Evolutionary conservation across 352 stramenopile genomes (phyloP).

Genomic region (Phytophthora pseudosyringae): DNA sequence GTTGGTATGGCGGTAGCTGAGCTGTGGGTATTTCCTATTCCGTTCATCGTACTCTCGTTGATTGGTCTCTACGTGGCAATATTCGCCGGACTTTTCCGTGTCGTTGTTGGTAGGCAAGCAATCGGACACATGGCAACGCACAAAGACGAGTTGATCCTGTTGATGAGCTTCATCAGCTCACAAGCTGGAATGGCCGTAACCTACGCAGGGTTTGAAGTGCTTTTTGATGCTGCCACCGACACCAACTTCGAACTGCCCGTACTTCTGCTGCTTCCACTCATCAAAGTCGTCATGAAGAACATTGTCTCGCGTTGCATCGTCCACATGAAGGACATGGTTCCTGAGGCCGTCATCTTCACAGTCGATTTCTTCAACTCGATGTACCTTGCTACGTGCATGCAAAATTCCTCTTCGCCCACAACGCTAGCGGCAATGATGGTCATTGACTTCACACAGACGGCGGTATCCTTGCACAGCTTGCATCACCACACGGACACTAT

Average conservation of each 20-base stretch:
- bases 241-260: conserved; percentile 27
- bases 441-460: conserved; percentile 29
- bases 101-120: conserved; percentile 21
- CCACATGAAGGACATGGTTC: conserved; percentile 35
- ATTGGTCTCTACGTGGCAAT: conserved; percentile 25
- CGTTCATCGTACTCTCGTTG: conserved; percentile 27
- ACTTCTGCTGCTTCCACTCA: conserved; percentile 30
- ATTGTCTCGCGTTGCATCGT: conserved; percentile 27
- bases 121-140: conserved; percentile 16
- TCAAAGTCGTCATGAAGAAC: conserved; percentile 47
- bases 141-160: conserved; percentile 18
- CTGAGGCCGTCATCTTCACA: conserved; percentile 47
- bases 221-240: conserved; percentile 15
- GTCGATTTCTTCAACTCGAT: conserved; percentile 53
- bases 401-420: conserved; percentile 40
- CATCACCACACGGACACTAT: conserved; percentile 13
- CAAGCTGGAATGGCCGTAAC: conserved; percentile 25
- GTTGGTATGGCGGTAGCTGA: conserved; percentile 24
- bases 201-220: conserved; percentile 20
- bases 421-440: conserved; percentile 39
- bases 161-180: conserved; percentile 22
- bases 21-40: conserved; percentile 34
- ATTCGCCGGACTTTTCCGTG: conserved; percentile 17
- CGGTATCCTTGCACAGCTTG: conserved; percentile 13
- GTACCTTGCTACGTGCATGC: conserved; percentile 49